Evolutionary conservation across 2,329 filamentous ascomycete species (phyloP).

Genomic region (Fusarium domesticum): DNA sequence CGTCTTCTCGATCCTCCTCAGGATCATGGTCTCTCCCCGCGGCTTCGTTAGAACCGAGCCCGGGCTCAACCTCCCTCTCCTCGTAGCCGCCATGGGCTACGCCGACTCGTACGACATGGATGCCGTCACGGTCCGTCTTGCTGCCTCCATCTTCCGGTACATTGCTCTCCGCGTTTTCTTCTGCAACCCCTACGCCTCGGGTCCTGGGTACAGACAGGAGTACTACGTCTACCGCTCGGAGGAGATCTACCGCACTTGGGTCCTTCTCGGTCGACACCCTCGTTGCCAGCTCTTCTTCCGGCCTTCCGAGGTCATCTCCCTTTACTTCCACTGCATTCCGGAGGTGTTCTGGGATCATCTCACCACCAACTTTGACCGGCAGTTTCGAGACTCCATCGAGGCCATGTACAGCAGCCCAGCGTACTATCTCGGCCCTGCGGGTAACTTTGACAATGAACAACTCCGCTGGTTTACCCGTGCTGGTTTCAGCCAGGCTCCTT

Average conservation of each 20-base stretch:
- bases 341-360: conserved; percentile 1
- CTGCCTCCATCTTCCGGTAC: conserved; percentile 19
- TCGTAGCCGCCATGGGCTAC: conserved; percentile 15
- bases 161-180: conserved; percentile 22
- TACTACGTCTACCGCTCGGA: conserved; percentile 24
- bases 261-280: neutral
- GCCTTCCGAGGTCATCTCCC: neutral
- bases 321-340: conserved; percentile 11
- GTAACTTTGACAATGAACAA: neutral
- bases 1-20: conserved; percentile 24
- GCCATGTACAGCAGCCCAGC: neutral
- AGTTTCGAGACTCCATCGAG: conserved; percentile 3
- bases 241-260: conserved; percentile 27
- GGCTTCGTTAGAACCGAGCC: conserved; percentile 22
- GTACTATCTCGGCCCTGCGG: neutral
- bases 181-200: conserved; percentile 16
- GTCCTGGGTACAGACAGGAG: conserved; percentile 3
- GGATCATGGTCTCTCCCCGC: conserved; percentile 9
- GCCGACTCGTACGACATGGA: conserved; percentile 17
- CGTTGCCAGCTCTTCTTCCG: neutral
- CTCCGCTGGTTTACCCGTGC: neutral
- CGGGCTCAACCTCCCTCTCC: conserved; percentile 22
- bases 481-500: too few relatives aligned
- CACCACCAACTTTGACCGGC: neutral
- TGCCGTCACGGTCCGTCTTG: too few relatives aligned